Conservation (phyloP, 169 alveolate genomes). For the Miamiensis avidus region DNA sequence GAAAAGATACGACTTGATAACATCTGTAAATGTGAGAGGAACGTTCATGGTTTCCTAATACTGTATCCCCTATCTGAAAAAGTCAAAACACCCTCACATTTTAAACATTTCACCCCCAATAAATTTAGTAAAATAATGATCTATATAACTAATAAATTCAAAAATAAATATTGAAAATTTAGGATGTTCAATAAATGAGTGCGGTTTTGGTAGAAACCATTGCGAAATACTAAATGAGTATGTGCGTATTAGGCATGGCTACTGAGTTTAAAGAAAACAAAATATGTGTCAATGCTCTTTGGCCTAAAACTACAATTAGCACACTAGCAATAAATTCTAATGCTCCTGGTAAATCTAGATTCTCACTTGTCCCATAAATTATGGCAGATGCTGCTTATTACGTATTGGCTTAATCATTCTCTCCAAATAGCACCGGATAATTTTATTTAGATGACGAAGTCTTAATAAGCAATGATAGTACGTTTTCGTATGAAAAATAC, state of each 20-base stretch:
- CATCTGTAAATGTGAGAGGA: conserved; percentile 68
- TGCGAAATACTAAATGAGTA: conserved; percentile 74
- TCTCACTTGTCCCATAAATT: too few relatives aligned
- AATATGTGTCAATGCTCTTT: conserved; percentile 68
- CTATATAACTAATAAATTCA: too few relatives aligned
- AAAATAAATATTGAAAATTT: too few relatives aligned
- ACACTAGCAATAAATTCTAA: too few relatives aligned
- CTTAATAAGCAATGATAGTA: too few relatives aligned
- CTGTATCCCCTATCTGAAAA: conserved; percentile 65
- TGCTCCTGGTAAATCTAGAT: too few relatives aligned
- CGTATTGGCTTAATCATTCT: too few relatives aligned
- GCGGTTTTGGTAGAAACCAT: conserved; percentile 54
- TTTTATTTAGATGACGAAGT: too few relatives aligned
- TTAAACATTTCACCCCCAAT: conserved; percentile 74
- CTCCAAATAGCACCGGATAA: too few relatives aligned
- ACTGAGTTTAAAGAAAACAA: conserved; percentile 58
- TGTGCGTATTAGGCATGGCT: conserved; percentile 67
- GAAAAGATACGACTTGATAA: conserved; percentile 71
- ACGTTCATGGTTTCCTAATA: conserved; percentile 64
- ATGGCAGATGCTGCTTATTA: too few relatives aligned
- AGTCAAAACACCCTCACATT: conserved; percentile 70
- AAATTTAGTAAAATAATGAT: conserved; percentile 55
- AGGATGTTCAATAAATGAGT: too few relatives aligned
- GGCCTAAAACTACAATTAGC: conserved; percentile 76
- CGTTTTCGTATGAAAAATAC: too few relatives aligned